phyloP scores from a whole-genome alignment of 768 basidiomycete species.

The Hypsizygus marmoreus region DNA sequence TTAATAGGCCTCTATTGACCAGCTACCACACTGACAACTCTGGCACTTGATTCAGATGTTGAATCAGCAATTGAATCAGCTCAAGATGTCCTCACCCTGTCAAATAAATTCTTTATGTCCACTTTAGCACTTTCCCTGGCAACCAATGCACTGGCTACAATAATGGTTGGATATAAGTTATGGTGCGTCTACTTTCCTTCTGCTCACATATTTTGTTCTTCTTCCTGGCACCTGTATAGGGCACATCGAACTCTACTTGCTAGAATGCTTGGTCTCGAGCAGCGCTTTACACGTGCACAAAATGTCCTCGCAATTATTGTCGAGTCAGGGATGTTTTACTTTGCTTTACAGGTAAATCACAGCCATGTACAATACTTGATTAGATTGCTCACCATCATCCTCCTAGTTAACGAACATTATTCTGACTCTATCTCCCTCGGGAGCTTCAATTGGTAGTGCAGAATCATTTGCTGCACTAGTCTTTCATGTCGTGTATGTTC shows the following conservation, averaged over 20 bases:
- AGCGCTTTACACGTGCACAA: not conserved
- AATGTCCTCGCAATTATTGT: conserved; percentile 4
- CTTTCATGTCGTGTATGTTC: conserved; percentile 3
- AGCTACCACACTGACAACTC: too few relatives aligned
- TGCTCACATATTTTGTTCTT: not conserved
- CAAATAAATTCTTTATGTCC: too few relatives aligned
- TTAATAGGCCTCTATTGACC: too few relatives aligned
- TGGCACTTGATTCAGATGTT: too few relatives aligned
- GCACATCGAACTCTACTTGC: conserved; percentile 2
- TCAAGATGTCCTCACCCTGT: too few relatives aligned
- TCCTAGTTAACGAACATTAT: not conserved
- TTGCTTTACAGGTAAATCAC: conserved; percentile 2
- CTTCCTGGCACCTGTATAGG: not conserved
- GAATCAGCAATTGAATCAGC: too few relatives aligned
- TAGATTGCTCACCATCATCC: too few relatives aligned
- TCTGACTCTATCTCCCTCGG: conserved; percentile 1
- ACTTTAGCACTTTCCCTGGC: conserved; percentile 4
- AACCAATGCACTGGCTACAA: conserved; percentile 8
- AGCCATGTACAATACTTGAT: not conserved
- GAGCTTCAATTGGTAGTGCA: not conserved
- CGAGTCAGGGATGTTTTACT: conserved; percentile 7
- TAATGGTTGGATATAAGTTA: conserved; percentile 8
- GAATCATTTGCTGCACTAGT: not conserved
- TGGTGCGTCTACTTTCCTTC: conserved; percentile 1
- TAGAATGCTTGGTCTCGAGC: not conserved